Conservation (phyloP, 2,329 filamentous ascomycete genomes). For the Huntiella savannae region DNA sequence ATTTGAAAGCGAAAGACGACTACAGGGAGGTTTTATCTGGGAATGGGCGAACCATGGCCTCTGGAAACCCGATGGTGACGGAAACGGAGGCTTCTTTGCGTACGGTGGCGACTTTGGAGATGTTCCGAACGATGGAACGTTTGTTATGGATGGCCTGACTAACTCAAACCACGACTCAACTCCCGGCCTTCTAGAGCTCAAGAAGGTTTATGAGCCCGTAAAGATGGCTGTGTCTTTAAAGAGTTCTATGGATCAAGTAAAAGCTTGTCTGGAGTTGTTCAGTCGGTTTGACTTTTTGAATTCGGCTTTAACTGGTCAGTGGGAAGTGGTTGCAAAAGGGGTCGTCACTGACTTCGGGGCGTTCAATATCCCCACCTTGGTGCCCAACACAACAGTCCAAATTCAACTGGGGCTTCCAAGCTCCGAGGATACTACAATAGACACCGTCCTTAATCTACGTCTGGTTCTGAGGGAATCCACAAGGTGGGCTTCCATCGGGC, state of each 20-base stretch:
- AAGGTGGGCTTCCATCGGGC: slow-evolving; percentile 31
- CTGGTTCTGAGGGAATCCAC: slow-evolving; percentile 25
- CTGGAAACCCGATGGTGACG: slow-evolving; percentile 23
- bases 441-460: slow-evolving; percentile 21
- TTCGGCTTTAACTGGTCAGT: slow-evolving; percentile 17
- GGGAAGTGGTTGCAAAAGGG: background rate
- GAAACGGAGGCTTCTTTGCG: slow-evolving; percentile 27
- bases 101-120: slow-evolving; percentile 46
- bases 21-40: slow-evolving; percentile 48
- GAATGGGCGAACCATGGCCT: slow-evolving; percentile 43
- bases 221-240: slow-evolving; percentile 26
- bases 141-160: slow-evolving; percentile 37
- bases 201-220: slow-evolving; percentile 40
- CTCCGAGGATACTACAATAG: background rate
- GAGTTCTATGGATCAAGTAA: too few relatives aligned
- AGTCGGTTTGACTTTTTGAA: slow-evolving; percentile 36
- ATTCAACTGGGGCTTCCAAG: background rate
- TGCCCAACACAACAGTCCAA: background rate
- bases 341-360: background rate
- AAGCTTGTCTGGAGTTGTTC: slow-evolving; percentile 23
- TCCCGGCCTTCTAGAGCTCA: slow-evolving; percentile 33
- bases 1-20: slow-evolving; percentile 32
- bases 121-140: slow-evolving; percentile 38
- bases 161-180: slow-evolving; percentile 30
- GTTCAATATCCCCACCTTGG: background rate